A percentile compares a stretch with the other conserved stretches of the same genome.
These are phyloP conservation scores for Hypocrella siamensis DNA, from an alignment of 2,329 filamentous ascomycete genomes.

Conservation along the genomic window DNA sequence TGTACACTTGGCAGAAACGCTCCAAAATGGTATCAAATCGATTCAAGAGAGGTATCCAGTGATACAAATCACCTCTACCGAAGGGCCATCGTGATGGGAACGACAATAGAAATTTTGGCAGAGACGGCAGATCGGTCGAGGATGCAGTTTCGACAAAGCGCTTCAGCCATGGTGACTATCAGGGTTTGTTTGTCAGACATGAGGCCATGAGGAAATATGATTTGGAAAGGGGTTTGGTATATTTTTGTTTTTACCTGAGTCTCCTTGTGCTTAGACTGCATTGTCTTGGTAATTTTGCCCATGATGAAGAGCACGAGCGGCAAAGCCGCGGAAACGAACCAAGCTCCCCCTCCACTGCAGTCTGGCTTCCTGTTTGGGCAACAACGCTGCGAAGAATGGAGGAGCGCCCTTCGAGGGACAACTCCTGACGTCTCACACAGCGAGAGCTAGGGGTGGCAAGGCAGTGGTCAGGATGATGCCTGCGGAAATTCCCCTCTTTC, in stretches of 20 bases:
- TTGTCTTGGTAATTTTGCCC: constrained; percentile 53
- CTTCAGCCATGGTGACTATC: constrained; percentile 72
- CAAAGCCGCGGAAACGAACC: constrained; percentile 35
- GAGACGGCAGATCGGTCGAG: constrained; percentile 53
- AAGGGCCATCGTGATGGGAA: constrained; percentile 92
- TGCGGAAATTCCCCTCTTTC: not conserved
- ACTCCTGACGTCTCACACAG: constrained; percentile 9
- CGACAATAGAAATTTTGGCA: constrained; percentile 59
- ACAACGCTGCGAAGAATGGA: constrained; percentile 19
- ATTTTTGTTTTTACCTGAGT: constrained; percentile 36
- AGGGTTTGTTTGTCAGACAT: not conserved
- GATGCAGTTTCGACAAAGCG: constrained; percentile 62
- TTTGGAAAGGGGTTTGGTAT: no score
- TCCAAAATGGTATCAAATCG: constrained; percentile 84
- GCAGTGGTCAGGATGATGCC: not conserved
- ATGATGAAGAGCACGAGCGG: constrained; percentile 42
- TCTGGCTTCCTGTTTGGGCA: constrained; percentile 20
- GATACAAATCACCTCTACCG: constrained; percentile 86
- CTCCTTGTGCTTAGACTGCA: constrained; percentile 52
- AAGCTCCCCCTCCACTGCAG: constrained; percentile 41
- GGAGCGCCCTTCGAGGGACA: constrained; percentile 18
- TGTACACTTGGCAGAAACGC: constrained; percentile 65
- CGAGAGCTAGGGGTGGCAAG: not conserved
- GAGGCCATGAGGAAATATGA: not conserved
- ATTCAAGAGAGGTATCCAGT: constrained; percentile 93